Evolutionary conservation across 306 rosid genomes (phyloP), one percentile per base, ranked within the genome.

Genomic region (Rosa chinensis): DNA sequence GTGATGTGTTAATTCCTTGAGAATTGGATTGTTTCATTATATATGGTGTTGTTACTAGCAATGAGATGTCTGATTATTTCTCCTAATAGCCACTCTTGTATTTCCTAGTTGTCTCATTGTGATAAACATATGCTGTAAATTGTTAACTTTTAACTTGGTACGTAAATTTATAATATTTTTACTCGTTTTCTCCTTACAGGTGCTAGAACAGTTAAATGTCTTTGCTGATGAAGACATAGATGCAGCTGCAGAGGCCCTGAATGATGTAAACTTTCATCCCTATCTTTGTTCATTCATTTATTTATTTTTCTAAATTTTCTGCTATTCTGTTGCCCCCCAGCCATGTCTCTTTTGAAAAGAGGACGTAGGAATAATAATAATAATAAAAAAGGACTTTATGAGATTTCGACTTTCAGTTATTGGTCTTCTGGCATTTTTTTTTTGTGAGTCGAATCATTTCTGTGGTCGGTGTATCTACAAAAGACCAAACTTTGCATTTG

Each of bases 181-280:
- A 37, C 77, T 72, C 44, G 74, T 66, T 84, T 39, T 79, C 63
- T 72, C 80, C 72, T 84, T 72, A 40, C 84, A 96, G 99, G 97
- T 96, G 79, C 91, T 96, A 37, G 64, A 79, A 70, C 91, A 91
- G 88, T 84, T 96, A 85, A 90, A 89, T 72, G 98, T 93, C 56
- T 96, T 96, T 81, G 92, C 94, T 45, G 81, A 81, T 8, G 92
- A 86, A 10, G 99, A 96, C 82, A 78, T 93, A 61, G 90, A 91
- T 88, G 82, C 90, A 74, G 98, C 98, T 62, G 97, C 98, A 1
- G 93, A 93, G 88, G 97, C 96, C 55, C 80, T 96, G 85, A 79
- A 86, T 80, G 92, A 96, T 86, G 99, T 95, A 82, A 42, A 90
- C 79, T 79, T 81, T 1, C 47, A 5, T 10, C 79, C 76, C 35